Base-by-base conservation (phyloP, 2,329 filamentous ascomycete species). In the Colletotrichum salicis region DNA sequence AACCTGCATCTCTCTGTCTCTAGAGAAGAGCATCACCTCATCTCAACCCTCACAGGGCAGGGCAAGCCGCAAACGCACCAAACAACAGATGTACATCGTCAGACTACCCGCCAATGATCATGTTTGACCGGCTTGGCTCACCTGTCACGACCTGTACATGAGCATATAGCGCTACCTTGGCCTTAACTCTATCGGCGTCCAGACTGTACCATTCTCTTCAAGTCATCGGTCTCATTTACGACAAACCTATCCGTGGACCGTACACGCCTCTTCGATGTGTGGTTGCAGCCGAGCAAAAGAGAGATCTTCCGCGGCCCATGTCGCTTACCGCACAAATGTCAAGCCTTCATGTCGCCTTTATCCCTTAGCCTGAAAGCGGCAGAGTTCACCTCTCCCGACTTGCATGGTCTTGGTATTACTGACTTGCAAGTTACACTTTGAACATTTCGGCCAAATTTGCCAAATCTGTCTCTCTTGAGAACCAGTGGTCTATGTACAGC, bases 301-400 rank as follows among this genome's bases (percentile, higher is more conserved):
- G 64, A 55, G 35, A 71, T 71, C 52, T 67, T 67, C 68, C 68
- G 63, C 35, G 57, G 56, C 61, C 62, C 62, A 55, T 61, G 56
- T 60, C 48, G 35, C 29, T 59, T 56, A 22, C 57, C 57, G 56
- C 57, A 56, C 62, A n/a, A 62, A 51, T 62, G 31, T 57, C 52
- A 59, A 63, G 37, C 37, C 13, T 41, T 41, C 15, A 41, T 71
- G 69, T 12, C 55, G 68, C 69, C 64, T 59, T 35, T 35, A 52
- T 41, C 54, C 19, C 62, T 66, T 66, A 56, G 64, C 63, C 57
- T 71, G 63, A 52, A 67, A 13, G 41, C 35, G 37, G 24, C 15
- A 31, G 58, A 13, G 58, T 22, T 33, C 45, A 29, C 45, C 29
- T 54, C n/a, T 27, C 35, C 37, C 37, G 37, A n/a, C 31, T 31